Evolutionary conservation across 208 protist genomes (phyloP).

Genomic region (Crithidia brevicula): DNA sequence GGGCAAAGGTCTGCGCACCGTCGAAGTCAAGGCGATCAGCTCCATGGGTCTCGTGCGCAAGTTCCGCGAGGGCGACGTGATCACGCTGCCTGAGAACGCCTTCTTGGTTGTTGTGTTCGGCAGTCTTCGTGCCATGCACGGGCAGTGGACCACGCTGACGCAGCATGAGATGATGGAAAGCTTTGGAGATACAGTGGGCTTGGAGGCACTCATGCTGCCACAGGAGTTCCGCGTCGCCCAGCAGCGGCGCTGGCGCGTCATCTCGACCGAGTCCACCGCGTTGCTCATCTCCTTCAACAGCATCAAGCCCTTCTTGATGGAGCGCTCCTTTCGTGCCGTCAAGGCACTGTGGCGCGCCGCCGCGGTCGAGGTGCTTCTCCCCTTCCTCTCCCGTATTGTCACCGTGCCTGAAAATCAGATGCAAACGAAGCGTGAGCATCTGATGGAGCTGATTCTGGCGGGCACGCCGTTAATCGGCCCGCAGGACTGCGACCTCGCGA

Average conservation of each 20-base stretch:
- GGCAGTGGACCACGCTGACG: conserved; percentile 65
- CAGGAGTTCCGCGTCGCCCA: conserved; percentile 45
- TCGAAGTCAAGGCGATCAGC: conserved; percentile 66
- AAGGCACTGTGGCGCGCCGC: conserved; percentile 80
- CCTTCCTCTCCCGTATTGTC: conserved; percentile 61
- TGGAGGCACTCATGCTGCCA: conserved; percentile 68
- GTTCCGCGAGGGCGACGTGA: conserved; percentile 64
- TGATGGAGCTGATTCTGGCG: conserved; percentile 55
- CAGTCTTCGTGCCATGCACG: conserved; percentile 59
- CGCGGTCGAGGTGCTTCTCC: conserved; percentile 69
- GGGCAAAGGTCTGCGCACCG: conserved; percentile 52
- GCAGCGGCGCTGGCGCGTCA: conserved; percentile 63
- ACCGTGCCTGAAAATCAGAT: conserved; percentile 50
- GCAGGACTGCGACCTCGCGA: conserved; percentile 54
- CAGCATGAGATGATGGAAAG: conserved; percentile 57
- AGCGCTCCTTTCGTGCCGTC: conserved; percentile 73
- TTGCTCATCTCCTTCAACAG: conserved; percentile 78
- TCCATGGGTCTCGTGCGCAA: conserved; percentile 71
- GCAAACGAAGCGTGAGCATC: conserved; percentile 53
- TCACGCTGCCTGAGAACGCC: conserved; percentile 61
- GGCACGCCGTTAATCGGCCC: conserved; percentile 82
- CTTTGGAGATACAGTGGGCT: conserved; percentile 72
- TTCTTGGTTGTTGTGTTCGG: conserved; percentile 84
- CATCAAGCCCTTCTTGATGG: conserved; percentile 74
- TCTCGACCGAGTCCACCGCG: conserved; percentile 64